Evolutionary conservation across 1,139 yeast species (phyloP).

Genomic region (Schwanniomyces etchellsii): DNA sequence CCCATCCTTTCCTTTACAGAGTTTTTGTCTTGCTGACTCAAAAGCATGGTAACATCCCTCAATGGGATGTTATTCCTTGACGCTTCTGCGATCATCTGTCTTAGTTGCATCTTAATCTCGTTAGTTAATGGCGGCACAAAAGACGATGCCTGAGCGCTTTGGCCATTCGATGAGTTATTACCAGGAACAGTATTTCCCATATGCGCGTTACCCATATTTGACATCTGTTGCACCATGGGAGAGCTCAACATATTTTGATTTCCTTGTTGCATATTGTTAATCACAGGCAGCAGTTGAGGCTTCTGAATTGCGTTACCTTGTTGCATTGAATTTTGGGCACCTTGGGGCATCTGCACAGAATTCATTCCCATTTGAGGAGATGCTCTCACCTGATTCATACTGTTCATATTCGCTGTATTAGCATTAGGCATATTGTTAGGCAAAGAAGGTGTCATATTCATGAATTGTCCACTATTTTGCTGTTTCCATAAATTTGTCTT

Average conservation of each 20-base stretch:
- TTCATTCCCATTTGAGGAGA: conserved; percentile 4
- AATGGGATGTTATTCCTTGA: conserved; percentile 60
- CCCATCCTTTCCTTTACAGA: conserved; percentile 55
- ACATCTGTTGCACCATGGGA: conserved; percentile 9
- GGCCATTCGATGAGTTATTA: conserved; percentile 6
- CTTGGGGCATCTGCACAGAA: conserved; percentile 7
- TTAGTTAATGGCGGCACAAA: conserved; percentile 37
- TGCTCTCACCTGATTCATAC: conserved; percentile 8
- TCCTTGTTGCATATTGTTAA: conserved; percentile 13
- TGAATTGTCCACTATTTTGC: conserved; percentile 16
- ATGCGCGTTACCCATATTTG: conserved; percentile 1
- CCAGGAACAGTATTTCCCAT: conserved; percentile 8
- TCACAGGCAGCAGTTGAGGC: conserved; percentile 19
- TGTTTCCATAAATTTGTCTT: conserved; percentile 39
- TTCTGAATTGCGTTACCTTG: conserved; percentile 8
- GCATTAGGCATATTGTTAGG: conserved; percentile 2
- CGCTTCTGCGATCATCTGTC: conserved; percentile 64
- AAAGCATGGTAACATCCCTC: conserved; percentile 56
- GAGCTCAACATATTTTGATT: conserved; percentile 14
- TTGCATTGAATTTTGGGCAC: conserved; percentile 6
- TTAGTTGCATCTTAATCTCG: conserved; percentile 44
- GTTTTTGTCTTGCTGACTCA: conserved; percentile 60
- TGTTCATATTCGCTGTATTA: conserved; percentile 6
- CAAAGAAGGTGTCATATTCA: conserved; percentile 7
- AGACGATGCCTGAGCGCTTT: conserved; percentile 10